Conservation (phyloP, 148 eudicot species). For the Suaeda aralocaspica region DNA sequence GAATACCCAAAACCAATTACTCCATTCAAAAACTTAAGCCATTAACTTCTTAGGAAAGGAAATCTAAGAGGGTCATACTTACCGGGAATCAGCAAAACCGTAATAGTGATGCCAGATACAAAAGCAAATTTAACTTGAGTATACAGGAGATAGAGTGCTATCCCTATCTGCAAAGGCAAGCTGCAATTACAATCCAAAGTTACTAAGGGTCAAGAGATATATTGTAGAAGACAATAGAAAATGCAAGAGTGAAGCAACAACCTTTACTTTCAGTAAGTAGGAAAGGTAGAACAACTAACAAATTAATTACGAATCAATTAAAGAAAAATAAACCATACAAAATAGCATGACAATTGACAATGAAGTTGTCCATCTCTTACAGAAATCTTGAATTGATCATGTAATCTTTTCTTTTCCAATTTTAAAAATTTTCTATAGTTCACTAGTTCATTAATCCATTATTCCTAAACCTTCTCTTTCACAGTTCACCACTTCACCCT, state of each 20-base stretch:
- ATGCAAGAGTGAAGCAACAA: background rate
- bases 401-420: too few relatives aligned
- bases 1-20: background rate
- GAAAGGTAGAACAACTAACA: background rate
- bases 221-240: constrained; percentile 5
- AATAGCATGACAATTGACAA: too few relatives aligned
- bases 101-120: constrained; percentile 77
- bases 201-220: background rate
- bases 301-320: too few relatives aligned
- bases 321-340: too few relatives aligned
- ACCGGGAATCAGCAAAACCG: constrained; percentile 93
- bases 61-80: background rate
- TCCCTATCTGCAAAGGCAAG: constrained; percentile 93
- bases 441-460: background rate
- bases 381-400: too few relatives aligned
- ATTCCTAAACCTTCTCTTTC: background rate
- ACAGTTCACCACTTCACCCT: background rate
- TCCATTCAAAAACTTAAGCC: background rate
- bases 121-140: constrained; percentile 88
- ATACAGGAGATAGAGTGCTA: constrained; percentile 81
- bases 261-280: background rate
- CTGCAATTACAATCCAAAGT: constrained; percentile 39
- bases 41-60: background rate
- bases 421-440: background rate
- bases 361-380: too few relatives aligned